Evolutionary conservation across 2,329 filamentous ascomycete genomes (phyloP), one percentile per base, ranked within the genome.

Genomic region (Fusarium lyarnte): DNA sequence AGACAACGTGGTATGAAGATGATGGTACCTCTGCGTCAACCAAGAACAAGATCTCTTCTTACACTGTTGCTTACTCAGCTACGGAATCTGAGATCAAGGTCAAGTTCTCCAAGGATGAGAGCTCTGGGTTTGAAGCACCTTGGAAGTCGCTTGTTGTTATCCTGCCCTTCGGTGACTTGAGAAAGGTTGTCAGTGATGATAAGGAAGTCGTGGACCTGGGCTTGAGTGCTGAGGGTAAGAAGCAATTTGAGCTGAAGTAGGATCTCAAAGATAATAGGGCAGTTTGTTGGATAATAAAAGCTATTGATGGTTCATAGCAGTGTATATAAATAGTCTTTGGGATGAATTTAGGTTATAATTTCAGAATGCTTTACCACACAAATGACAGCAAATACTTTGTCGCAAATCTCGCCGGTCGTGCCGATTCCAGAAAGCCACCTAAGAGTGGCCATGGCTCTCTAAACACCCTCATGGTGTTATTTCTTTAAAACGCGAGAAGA

Each of bases 1-100:
- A 76, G 55, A 79, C 64, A 3, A 65, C 64, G 0, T 84, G 82
- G 82, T 79, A 79, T 33, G 82, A 84, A 62, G 82, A 84, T 27
- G 81, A 84, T 17, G 82, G 82, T 8, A 77, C 83, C 4, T 78
- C 81, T 0, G 53, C 75, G 0, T 77, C 66, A 16, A 61, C 74
- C 2, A 80, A 77, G 73, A 81, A 80, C 49, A 78, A 66, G 58
- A 75, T 82, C 8, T 82, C 81, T 6, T 68, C 73, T 19, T 83
- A 81, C 51, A 79, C 65, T 2, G 45, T 83, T 17, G 45, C 64
- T 3, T 83, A 81, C 47, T 65, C 49, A 5, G 63, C 72, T 6
- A 73, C 60, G 0, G 72, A 66, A 2, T 59, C 64, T 1, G 68
- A 74, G 11, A 63, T 83, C 19, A 64, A 63, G 35, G 75, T 82